A percentile compares a stretch with the other conserved stretches of the same genome.
These are phyloP conservation scores for Malbranchea zuffiana DNA, from an alignment of 2,329 filamentous ascomycete genomes.

Conservation along the genomic window DNA sequence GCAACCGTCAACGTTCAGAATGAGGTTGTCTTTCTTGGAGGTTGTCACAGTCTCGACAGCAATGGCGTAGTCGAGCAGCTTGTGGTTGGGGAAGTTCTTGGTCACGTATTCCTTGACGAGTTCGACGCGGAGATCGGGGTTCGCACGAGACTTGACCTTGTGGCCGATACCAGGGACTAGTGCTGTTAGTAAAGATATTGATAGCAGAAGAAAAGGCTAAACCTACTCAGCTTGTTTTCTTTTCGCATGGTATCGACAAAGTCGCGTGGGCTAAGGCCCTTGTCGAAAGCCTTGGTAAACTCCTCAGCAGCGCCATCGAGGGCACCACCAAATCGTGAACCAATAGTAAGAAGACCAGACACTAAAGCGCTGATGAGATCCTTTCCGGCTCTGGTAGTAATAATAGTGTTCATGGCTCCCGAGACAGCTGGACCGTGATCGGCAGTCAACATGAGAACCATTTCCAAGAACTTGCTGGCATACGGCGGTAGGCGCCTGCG, in stretches of 20 bases:
- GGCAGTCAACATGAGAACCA: slow-evolving; percentile 99
- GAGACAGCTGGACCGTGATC: slow-evolving; percentile 98
- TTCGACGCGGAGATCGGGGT: slow-evolving; percentile 98
- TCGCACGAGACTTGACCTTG: slow-evolving; percentile 99
- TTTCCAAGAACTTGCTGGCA: slow-evolving; percentile 98
- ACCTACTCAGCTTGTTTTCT: slow-evolving; percentile 93
- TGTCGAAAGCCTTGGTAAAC: slow-evolving; percentile 97
- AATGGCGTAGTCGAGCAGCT: slow-evolving; percentile 96
- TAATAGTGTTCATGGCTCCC: slow-evolving; percentile 99
- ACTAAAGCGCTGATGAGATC: slow-evolving; percentile 94
- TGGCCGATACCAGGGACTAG: slow-evolving; percentile 93
- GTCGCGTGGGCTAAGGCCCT: slow-evolving; percentile 94
- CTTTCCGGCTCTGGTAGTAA: slow-evolving; percentile 98
- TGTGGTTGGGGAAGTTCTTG: slow-evolving; percentile 94
- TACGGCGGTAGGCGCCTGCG: slow-evolving; percentile 90
- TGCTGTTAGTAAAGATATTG: slow-evolving; percentile 20
- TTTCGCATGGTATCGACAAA: slow-evolving; percentile 99
- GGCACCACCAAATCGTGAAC: slow-evolving; percentile 95
- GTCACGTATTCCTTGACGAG: slow-evolving; percentile 98
- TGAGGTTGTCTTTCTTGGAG: slow-evolving; percentile 99
- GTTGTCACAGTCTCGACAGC: slow-evolving; percentile 97
- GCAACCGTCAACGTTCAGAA: slow-evolving; percentile 96
- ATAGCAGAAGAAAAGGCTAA: neutral
- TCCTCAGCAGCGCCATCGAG: slow-evolving; percentile 96
- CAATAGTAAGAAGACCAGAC: slow-evolving; percentile 93